Conservation (phyloP, 2,329 filamentous ascomycete genomes). For the Monilinia polystroma region DNA sequence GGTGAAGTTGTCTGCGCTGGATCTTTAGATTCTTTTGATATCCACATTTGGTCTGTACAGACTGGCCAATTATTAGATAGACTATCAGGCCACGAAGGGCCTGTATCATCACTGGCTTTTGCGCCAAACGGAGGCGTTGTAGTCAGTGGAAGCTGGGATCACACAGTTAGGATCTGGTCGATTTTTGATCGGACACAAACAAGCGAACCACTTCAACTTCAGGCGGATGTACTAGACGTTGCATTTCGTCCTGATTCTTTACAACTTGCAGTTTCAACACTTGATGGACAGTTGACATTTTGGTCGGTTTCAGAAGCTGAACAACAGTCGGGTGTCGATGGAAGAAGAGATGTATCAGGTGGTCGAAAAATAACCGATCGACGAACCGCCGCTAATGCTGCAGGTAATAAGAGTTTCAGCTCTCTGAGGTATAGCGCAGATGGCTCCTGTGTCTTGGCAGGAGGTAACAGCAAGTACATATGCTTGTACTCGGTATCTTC, state of each 20-base stretch:
- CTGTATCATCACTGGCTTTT: conserved; percentile 85
- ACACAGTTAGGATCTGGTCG: conserved; percentile 92
- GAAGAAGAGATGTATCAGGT: conserved; percentile 86
- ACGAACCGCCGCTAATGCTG: conserved; percentile 83
- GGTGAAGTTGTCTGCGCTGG: conserved; percentile 95
- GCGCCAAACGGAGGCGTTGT: conserved; percentile 80
- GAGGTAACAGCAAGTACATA: conserved; percentile 97
- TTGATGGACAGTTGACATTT: conserved; percentile 93
- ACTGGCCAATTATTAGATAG: conserved; percentile 93
- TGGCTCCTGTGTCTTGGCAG: conserved; percentile 84
- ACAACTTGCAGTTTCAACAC: conserved; percentile 85
- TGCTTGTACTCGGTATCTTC: conserved; percentile 95
- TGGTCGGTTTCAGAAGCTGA: conserved; percentile 89
- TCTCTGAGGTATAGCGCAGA: conserved; percentile 90
- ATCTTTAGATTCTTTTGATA: conserved; percentile 92
- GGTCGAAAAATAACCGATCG: conserved; percentile 87
- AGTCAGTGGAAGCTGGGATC: conserved; percentile 94
- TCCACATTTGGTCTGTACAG: conserved; percentile 98
- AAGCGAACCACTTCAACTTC: conserved; percentile 87
- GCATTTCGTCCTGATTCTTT: conserved; percentile 86
- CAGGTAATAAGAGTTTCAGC: conserved; percentile 86
- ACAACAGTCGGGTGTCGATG: conserved; percentile 83
- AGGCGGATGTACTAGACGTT: conserved; percentile 85
- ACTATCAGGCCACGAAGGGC: conserved; percentile 88
- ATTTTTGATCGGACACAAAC: conserved; percentile 93